phyloP scores from a whole-genome alignment of 2,329 filamentous ascomycete genomes.

The Curvularia spicifera region DNA sequence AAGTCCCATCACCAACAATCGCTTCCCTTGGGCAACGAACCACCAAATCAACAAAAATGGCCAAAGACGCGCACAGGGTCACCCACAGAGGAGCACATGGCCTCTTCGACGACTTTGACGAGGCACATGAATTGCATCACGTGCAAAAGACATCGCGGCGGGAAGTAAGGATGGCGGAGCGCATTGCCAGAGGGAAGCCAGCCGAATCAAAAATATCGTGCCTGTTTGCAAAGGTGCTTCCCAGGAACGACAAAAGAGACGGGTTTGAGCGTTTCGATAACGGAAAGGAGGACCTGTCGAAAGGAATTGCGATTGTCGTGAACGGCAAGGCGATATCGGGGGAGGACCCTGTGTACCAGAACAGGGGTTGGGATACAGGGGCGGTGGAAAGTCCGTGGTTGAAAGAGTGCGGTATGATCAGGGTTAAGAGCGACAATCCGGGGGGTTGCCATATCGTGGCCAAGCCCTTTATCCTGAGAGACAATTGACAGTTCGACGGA shows the following conservation, averaged over 20 bases:
- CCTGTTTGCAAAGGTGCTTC: not conserved
- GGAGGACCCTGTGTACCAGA: not conserved
- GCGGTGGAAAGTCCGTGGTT: conserved; percentile 19
- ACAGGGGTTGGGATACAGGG: not conserved
- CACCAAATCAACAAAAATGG: not conserved
- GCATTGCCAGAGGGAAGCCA: conserved; percentile 3
- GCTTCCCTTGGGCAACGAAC: not conserved
- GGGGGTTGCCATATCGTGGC: conserved; percentile 23
- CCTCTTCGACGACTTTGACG: not conserved
- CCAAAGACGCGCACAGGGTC: not conserved
- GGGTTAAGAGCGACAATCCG: conserved; percentile 13
- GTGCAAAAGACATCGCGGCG: not conserved
- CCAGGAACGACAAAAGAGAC: not conserved
- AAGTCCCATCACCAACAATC: not conserved
- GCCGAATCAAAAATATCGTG: not conserved
- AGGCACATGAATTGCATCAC: not conserved
- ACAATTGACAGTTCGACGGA: not conserved
- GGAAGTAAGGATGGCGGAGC: conserved; percentile 2
- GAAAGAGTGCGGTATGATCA: conserved; percentile 26
- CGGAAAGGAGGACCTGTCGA: not conserved
- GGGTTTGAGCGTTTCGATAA: not conserved
- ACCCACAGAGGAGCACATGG: not conserved
- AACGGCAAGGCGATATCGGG: not conserved
- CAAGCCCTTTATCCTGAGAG: conserved; percentile 3
- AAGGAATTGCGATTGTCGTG: not conserved